Base-by-base conservation (phyloP, 768 basidiomycete species). In the Leccinum longicurvipes region DNA sequence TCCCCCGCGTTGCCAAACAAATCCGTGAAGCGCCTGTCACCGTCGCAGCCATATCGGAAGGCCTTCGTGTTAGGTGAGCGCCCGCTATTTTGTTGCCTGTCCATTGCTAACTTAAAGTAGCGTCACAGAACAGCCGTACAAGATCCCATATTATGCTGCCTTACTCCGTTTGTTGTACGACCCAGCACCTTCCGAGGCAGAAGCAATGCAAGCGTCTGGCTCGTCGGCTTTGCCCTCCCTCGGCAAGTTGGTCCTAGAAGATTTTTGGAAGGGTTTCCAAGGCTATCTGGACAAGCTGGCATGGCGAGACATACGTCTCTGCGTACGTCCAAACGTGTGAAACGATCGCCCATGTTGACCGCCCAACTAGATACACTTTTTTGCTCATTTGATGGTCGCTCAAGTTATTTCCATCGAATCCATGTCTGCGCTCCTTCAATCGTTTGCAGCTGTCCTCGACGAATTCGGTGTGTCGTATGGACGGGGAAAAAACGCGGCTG, bases 231-330 rank as follows among this genome's bases (percentile, higher is more conserved):
- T 47, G 39, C 60, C 67, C n/a, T 76, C 84, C 0, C 69, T 90
- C 0, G 90, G 91, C 2, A 81, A 81, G 51, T 82, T 86, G 45
- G 78, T 95, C 15, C 73, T 96, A 19, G 89, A 94, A 60, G 93
- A 98, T 66, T 87, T 94, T 56, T 89, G 89, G 83, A 91, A 89
- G 72, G 89, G 89, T 3, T 97, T 98, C 69, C 91, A 93, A 64
- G 80, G 83, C 3, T 92, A 86, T 68, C 76, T 98, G 21, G 94
- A 97, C 73, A 90, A 90, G 59, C 75, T 93, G 25, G 84, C 89
- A 52, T 98, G 95, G 96, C 80, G 92, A 63, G 91, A 95, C 62
- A 86, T 89, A 44, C 83, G 95, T 58, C 78, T 94, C 67, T 89
- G 88, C 61, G 94, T 96, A 67, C 73, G 92, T 54, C 46, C 57